Base-by-base conservation (phyloP, 2,329 filamentous ascomycete species). In the Aotearoamyces nothofagi region DNA sequence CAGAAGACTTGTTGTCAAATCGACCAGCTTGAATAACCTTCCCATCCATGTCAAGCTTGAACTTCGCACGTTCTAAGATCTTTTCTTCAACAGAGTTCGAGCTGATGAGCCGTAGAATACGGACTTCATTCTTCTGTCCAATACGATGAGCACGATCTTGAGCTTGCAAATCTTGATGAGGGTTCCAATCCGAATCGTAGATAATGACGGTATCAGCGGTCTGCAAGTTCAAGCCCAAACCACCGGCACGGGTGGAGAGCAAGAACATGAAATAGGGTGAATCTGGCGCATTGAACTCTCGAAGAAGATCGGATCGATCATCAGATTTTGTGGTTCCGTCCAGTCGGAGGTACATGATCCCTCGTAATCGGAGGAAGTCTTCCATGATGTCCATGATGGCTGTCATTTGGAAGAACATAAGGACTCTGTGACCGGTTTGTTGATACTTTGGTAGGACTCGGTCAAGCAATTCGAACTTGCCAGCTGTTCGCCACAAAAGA, bases 301-400 rank as follows among this genome's bases (percentile, higher is more conserved):
- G 78, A 34, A 98, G 60, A 32, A 98, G 64, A 29, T 93, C 84
- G 2, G 86, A 94, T 40, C 90, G 82, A 55, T 98, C 90, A 47
- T 98, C 90, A 1, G 90, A 86, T 53, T 98, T 98, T 25, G 90
- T 98, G 1, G 84, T 90, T 60, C 90, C 90, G 47, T 98, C 90
- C 34, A 98, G 65, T 51, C 90, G 84, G 40, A 98, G 66, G 51
- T 92, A 98, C 46, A 79, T 67, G 41, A 93, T 65, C 26, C 77
- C 78, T 39, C 82, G 71, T 47, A 83, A 78, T 3, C 87, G 78
- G 37, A 98, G 57, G 52, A 92, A 98, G 52, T 98, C 90, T 45
- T 98, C 90, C 90, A 98, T 96, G 47, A 98, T 98, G 56, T 98
- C 93, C 90, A 98, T 98, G 51, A 98, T 98, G 37, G 92, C 86